Conservation (phyloP, 805 yeast genomes). For the Candida xiaguanensis region DNA sequence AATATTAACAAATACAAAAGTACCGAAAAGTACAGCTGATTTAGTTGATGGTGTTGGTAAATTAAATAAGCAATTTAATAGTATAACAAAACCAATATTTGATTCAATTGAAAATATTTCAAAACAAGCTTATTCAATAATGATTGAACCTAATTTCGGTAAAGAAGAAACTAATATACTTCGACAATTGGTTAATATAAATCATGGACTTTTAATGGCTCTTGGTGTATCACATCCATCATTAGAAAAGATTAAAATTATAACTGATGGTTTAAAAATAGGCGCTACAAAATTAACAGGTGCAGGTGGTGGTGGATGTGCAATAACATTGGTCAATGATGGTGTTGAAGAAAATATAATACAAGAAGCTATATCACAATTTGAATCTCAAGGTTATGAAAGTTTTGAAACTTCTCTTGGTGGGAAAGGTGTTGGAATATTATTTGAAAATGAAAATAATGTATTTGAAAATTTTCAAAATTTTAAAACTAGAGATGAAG, state of each 20-base stretch:
- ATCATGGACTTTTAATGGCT: conserved; percentile 83
- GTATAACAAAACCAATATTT: conserved; percentile 53
- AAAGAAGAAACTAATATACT: conserved; percentile 36
- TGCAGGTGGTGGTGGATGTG: conserved; percentile 99
- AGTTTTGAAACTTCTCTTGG: conserved; percentile 80
- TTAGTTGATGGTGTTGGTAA: conserved; percentile 74
- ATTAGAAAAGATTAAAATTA: conserved; percentile 68
- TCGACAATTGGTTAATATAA: conserved; percentile 65
- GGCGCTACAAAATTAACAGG: conserved; percentile 96
- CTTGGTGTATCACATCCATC: conserved; percentile 92
- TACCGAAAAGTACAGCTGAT: conserved; percentile 84
- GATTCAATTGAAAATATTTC: conserved; percentile 76
- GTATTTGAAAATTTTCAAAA: conserved; percentile 32
- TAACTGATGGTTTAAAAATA: conserved; percentile 58
- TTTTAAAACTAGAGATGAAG: conserved; percentile 40
- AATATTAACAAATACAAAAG: conserved; percentile 76
- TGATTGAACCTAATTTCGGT: conserved; percentile 51
- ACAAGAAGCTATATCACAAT: conserved; percentile 31
- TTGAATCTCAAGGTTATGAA: conserved; percentile 54
- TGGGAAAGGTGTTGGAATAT: conserved; percentile 79
- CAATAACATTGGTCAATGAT: conserved; percentile 73
- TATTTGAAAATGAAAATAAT: conserved; percentile 21
- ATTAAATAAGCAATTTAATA: conserved; percentile 50
- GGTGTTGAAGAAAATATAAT: conserved; percentile 32
- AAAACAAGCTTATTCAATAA: conserved; percentile 63